Base-by-base conservation (phyloP, 495 filamentous ascomycete genomes). In the Annulohypoxylon stygium region DNA sequence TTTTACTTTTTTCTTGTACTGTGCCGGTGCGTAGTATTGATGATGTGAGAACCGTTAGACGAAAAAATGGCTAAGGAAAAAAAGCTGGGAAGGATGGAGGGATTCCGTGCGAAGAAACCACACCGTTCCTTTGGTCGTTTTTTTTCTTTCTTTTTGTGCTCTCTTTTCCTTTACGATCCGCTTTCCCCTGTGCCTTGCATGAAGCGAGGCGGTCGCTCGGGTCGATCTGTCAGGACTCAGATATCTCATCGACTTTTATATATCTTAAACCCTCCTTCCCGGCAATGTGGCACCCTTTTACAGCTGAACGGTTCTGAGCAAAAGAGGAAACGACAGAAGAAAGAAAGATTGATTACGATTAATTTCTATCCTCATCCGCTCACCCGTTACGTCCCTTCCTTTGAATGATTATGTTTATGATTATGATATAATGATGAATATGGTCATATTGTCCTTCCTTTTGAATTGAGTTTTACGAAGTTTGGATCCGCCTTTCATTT, bases 1-100 rank as follows among this genome's bases (percentile, higher is more conserved):
- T 50, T 70, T 26, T 41, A 12, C 33, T 51, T 30, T 59, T 30
- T 51, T 14, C 30, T 62, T 65, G 33, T 66, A 71, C 47, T 58
- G 67, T 75, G 70, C 72, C 41, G 67, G 67, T 75, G 67, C 72
- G 67, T 71, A 64, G 72, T 67, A 70, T 71, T 75, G 67, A 75
- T 71, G 72, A 75, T 75, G 67, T 70, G 72, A 71, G 72, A 68
- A 36, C 8, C 26, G 41, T 63, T n/a, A 16, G 14, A 57, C 10
- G 43, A 14, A 26, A 55, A 55, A 16, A 55, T 11, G 23, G 48
- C 48, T 51, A 26, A 51, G 23, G 53, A 57, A 58, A 37, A 36
- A 58, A 43, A 68, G 30, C 45, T 34, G 61, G 50, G 51, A 69
- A 61, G 63, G 54, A 68, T 71, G 63, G 63, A 68, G 67, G 67